These are phyloP conservation scores for Capronia epimyces DNA, from an alignment of 2,329 filamentous ascomycete species.

Conservation along the genomic window DNA sequence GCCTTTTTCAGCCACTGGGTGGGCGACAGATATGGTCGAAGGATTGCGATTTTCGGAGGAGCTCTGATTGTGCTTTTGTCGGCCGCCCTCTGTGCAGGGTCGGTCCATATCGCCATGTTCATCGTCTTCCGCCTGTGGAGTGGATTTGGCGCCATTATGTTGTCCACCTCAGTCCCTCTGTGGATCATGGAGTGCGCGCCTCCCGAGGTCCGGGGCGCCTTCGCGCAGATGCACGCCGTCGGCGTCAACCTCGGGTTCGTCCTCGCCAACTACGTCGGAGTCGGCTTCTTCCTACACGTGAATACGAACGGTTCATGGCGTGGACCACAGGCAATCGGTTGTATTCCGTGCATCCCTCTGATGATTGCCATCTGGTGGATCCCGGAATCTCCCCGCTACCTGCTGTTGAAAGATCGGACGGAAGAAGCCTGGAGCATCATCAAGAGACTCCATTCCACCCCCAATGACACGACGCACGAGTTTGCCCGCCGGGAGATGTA, in stretches of 20 bases:
- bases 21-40: no score
- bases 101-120: constrained; percentile 6
- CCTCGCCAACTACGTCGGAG: no score
- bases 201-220: constrained; percentile 3
- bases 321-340: no score
- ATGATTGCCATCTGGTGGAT: background rate
- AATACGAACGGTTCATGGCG: no score
- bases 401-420: background rate
- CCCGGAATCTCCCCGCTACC: background rate
- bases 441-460: background rate
- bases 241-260: constrained; percentile 2
- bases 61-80: constrained; percentile 33
- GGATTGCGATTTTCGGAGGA: background rate
- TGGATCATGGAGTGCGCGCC: constrained; percentile 1
- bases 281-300: no score
- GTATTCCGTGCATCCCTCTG: no score
- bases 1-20: background rate
- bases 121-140: constrained; percentile 30
- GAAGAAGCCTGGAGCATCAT: background rate
- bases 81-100: constrained; percentile 35
- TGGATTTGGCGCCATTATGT: constrained; percentile 34
- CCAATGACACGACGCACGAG: background rate
- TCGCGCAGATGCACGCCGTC: background rate
- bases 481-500: background rate
- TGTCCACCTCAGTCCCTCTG: background rate